These are phyloP conservation scores for Dunaliella primolecta DNA, from an alignment of 139 green algal species.

Conservation along the genomic window DNA sequence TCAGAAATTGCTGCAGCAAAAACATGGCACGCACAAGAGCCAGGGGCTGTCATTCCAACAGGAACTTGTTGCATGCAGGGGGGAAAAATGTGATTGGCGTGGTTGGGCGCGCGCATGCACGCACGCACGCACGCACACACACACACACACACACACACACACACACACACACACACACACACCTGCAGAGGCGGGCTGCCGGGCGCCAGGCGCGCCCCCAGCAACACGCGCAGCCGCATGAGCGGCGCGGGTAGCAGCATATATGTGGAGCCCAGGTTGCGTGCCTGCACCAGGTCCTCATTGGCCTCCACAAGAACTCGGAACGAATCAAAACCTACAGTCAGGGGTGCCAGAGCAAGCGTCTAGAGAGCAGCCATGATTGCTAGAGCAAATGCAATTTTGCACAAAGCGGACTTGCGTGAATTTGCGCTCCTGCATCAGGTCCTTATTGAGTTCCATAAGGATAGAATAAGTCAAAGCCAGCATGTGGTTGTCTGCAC, in stretches of 20 bases:
- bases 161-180: not conserved
- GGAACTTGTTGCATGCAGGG: too few species aligned
- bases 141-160: not conserved
- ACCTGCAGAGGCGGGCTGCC: not conserved
- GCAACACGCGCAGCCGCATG: not conserved
- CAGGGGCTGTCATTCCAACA: too few species aligned
- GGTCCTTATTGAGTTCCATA: not conserved
- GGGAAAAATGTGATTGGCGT: too few species aligned
- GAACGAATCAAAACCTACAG: constrained; percentile 8
- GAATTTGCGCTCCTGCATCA: not conserved
- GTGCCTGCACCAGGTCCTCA: not conserved
- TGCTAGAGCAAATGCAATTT: not conserved
- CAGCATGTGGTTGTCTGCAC: not conserved
- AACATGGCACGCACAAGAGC: too few species aligned
- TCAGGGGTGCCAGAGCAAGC: not conserved
- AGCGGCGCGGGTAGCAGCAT: constrained; percentile 2
- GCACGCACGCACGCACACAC: not conserved
- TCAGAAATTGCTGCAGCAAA: too few species aligned
- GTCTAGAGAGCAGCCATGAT: not conserved
- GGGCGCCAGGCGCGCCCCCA: constrained; percentile 1
- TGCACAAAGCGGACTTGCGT: not conserved
- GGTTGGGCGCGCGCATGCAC: not conserved
- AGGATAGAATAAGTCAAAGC: not conserved
- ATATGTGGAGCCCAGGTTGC: not conserved
- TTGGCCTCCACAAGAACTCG: not conserved